Conservation (phyloP, 2,329 filamentous ascomycete genomes). For the Talaromyces sp. region DNA sequence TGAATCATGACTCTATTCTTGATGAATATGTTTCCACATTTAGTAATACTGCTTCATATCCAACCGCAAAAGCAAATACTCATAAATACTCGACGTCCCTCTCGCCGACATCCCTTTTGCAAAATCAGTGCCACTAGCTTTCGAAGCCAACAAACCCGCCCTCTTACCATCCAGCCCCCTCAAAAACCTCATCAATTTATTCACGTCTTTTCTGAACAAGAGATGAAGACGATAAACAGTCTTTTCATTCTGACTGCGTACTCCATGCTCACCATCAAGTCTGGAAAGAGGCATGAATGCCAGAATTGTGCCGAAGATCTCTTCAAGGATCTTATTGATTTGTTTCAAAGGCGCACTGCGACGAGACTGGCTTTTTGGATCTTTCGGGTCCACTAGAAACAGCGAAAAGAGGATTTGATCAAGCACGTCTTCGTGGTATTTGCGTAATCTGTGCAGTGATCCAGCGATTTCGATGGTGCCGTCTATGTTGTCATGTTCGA, state of each 20-base stretch:
- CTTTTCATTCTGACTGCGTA: slow-evolving; percentile 38
- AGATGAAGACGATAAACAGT: slow-evolving; percentile 56
- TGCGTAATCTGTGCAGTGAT: slow-evolving; percentile 64
- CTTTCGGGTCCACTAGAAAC: slow-evolving; percentile 65
- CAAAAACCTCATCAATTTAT: slow-evolving; percentile 71
- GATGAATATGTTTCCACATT: neutral
- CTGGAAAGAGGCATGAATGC: slow-evolving; percentile 55
- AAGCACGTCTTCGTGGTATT: slow-evolving; percentile 68
- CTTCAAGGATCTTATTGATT: slow-evolving; percentile 68
- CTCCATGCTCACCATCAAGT: slow-evolving; percentile 36
- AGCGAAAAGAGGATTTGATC: slow-evolving; percentile 72
- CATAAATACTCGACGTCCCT: slow-evolving; percentile 55
- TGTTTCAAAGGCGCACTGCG: slow-evolving; percentile 44
- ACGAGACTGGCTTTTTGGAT: slow-evolving; percentile 40
- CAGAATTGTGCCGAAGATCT: slow-evolving; percentile 70
- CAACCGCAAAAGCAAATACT: slow-evolving; percentile 64
- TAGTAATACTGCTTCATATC: slow-evolving; percentile 69
- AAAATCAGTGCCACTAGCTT: slow-evolving; percentile 7
- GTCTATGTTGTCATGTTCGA: slow-evolving; percentile 49
- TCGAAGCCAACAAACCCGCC: slow-evolving; percentile 30
- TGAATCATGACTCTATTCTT: neutral
- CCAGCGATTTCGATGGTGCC: slow-evolving; percentile 49
- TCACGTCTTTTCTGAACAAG: slow-evolving; percentile 67
- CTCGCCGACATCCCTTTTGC: slow-evolving; percentile 1
- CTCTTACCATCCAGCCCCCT: slow-evolving; percentile 61